Percentiles rank a stretch among this genome's conserved stretches.
Evolutionary conservation across 2,329 filamentous ascomycete species (phyloP).

Genomic region (Ophiostoma montium): DNA sequence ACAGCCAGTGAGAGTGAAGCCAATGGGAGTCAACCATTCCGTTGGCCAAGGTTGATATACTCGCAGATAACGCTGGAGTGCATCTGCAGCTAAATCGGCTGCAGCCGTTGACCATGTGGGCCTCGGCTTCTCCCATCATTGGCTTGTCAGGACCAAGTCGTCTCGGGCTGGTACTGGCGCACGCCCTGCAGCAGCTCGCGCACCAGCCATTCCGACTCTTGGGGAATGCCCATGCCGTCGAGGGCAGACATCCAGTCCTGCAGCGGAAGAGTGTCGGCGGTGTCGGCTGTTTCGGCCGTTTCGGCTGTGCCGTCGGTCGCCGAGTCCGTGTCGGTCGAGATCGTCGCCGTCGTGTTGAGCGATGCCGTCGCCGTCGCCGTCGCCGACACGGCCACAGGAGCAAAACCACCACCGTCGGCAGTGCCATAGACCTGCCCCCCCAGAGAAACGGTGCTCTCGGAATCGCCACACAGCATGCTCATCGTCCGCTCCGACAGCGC

Average conservation of each 20-base stretch:
- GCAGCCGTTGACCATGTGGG: too few species aligned
- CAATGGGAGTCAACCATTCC: too few species aligned
- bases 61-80: too few species aligned
- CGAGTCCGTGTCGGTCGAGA: background rate
- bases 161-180: background rate
- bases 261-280: background rate
- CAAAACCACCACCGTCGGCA: too few species aligned
- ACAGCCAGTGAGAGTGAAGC: too few species aligned
- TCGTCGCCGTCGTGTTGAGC: background rate
- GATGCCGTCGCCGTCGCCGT: too few species aligned
- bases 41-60: too few species aligned
- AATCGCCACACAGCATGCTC: conserved; percentile 15
- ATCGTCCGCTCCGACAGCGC: conserved; percentile 18
- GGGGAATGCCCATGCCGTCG: background rate
- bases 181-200: background rate
- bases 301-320: background rate
- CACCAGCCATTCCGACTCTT: background rate
- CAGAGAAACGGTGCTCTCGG: background rate
- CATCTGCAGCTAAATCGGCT: too few species aligned
- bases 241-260: background rate
- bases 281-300: background rate
- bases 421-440: background rate
- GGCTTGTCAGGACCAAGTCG: background rate
- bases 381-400: too few species aligned
- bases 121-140: background rate